Evolutionary conservation across 805 yeast genomes (phyloP).

Genomic region (Candida maltosa): DNA sequence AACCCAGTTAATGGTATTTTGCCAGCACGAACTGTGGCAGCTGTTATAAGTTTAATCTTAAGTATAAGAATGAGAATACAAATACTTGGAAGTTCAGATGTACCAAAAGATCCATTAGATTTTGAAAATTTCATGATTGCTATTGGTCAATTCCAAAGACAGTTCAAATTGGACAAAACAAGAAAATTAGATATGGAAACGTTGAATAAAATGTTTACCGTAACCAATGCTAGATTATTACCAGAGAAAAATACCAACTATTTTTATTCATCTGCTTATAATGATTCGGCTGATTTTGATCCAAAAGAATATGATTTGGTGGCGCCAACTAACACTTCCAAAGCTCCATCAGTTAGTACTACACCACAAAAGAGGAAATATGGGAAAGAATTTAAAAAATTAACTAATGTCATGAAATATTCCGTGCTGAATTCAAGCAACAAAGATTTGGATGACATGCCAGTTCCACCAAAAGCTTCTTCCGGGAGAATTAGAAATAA

Average conservation of each 20-base stretch:
- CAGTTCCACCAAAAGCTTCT: conserved; percentile 11
- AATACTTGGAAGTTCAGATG: conserved; percentile 40
- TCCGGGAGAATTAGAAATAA: conserved; percentile 29
- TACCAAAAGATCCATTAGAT: conserved; percentile 82
- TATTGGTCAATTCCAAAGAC: conserved; percentile 76
- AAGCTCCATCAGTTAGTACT: not conserved
- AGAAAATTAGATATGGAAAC: conserved; percentile 59
- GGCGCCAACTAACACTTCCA: conserved; percentile 3
- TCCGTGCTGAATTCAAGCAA: conserved; percentile 50
- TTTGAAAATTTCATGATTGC: conserved; percentile 64
- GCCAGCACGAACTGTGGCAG: conserved; percentile 70
- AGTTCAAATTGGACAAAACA: conserved; percentile 49
- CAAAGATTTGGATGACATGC: conserved; percentile 14
- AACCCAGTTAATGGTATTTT: conserved; percentile 51
- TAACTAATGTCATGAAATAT: conserved; percentile 66
- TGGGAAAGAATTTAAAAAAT: conserved; percentile 43
- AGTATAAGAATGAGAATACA: conserved; percentile 63
- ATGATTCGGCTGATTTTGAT: conserved; percentile 2
- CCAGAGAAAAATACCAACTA: conserved; percentile 18
- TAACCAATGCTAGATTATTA: conserved; percentile 30
- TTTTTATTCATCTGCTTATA: conserved; percentile 9
- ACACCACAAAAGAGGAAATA: conserved; percentile 15
- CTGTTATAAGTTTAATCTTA: conserved; percentile 72
- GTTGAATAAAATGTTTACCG: conserved; percentile 28
- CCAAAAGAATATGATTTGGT: conserved; percentile 4